phyloP scores from a whole-genome alignment of 441 rosid species.

The California macrophylla region DNA sequence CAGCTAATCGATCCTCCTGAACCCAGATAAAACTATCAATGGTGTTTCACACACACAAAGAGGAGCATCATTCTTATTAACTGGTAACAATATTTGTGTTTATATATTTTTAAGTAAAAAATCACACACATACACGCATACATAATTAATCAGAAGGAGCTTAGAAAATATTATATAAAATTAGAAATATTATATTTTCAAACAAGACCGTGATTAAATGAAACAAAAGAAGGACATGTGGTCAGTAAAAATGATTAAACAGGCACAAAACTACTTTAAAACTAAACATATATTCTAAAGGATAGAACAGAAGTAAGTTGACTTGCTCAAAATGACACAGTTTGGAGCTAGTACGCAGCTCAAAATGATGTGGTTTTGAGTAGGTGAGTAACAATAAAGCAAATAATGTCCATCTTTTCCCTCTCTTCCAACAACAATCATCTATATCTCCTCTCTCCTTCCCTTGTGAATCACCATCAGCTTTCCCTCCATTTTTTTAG shows the following conservation, averaged over 20 bases:
- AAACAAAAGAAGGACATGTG: background rate
- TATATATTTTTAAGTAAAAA: background rate
- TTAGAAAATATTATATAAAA: background rate
- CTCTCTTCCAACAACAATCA: background rate
- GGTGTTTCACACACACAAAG: background rate
- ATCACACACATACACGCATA: background rate
- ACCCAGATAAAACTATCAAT: slow-evolving; percentile 26
- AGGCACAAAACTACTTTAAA: background rate
- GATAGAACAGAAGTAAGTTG: background rate
- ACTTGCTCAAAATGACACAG: background rate
- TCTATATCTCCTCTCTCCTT: background rate
- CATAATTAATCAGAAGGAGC: background rate
- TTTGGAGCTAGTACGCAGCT: background rate
- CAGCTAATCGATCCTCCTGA: slow-evolving; percentile 81
- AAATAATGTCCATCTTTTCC: background rate
- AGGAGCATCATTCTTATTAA: background rate
- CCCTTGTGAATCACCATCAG: background rate
- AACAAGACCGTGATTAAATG: background rate
- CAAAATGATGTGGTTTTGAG: background rate
- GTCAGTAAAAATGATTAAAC: background rate
- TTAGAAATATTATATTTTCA: slow-evolving; percentile 1
- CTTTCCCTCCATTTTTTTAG: background rate
- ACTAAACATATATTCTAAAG: background rate
- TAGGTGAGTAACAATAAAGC: background rate
- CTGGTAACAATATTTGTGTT: background rate